Base-by-base conservation (phyloP, 2,329 filamentous ascomycete species). In the Erysiphe pulchra region DNA sequence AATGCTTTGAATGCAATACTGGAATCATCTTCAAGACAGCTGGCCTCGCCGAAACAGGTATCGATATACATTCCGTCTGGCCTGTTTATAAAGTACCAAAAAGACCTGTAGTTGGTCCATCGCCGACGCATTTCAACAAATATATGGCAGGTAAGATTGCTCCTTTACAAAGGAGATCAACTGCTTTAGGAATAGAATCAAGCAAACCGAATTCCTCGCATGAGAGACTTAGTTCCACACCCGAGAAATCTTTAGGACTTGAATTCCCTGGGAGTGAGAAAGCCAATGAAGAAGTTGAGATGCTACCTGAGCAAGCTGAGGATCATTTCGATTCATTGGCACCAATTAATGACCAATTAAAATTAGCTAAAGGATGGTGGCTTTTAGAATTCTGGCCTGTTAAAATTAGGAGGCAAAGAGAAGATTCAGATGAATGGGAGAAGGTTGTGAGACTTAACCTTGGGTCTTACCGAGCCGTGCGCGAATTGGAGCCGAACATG, bases 1-100 rank as follows among this genome's bases (percentile, higher is more conserved):
- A 66, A 50, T 62, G 60, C 47, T 66, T 66, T 50, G 61, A 64
- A 49, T 65, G 63, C 54, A 53, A 65, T 44, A 65, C 64, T 0
- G 63, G 62, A 1, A 65, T 66, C 33, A 50, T 64, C 16, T 65
- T 65, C 55, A 56, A 59, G 36, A 58, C 61, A 0, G 55, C 57
- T 6, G 50, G 52, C 2, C 58, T 66, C 1, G 62, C 62, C 16
- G 61, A 64, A 43, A 54, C 57, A 17, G 63, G 64, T 0, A 50
- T 65, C 2, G 64, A 66, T 46, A 55, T 66, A 0, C 59, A 60
- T 14, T 60, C 58, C 4, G 52, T 66, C 1, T 65, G 57, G 54
- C 64, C 64, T 0, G 46, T 50, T 1, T 65, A 64, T 47, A 50
- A 52, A n/a, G 45, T 48, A n/a, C 55, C 55, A 1, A 50, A 52